Conservation (phyloP, 2,329 filamentous ascomycete species). For the Penicillium decumbens region DNA sequence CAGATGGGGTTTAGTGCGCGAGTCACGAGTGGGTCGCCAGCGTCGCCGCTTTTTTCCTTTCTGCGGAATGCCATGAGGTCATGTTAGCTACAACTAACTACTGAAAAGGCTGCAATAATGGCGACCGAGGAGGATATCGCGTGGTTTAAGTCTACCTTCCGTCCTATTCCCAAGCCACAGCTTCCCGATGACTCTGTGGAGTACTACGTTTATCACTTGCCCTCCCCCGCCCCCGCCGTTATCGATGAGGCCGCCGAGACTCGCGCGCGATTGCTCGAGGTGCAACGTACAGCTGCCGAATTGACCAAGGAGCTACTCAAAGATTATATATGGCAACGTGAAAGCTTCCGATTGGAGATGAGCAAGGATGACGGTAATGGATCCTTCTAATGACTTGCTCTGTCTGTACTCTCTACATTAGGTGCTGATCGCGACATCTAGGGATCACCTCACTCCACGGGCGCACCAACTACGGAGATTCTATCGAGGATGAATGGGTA, state of each 20-base stretch:
- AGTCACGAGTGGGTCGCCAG: conserved; percentile 21
- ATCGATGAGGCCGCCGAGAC: conserved; percentile 50
- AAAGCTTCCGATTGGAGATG: conserved; percentile 66
- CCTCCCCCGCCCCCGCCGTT: conserved; percentile 52
- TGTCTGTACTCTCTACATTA: conserved; percentile 4
- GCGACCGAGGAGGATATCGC: conserved; percentile 55
- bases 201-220: conserved; percentile 72
- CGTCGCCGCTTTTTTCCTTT: conserved; percentile 25
- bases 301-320: conserved; percentile 64
- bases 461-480: conserved; percentile 82
- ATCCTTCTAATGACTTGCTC: neutral
- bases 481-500: conserved; percentile 95
- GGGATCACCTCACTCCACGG: conserved; percentile 63
- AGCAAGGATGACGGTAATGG: conserved; percentile 56
- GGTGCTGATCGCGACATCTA: conserved; percentile 22
- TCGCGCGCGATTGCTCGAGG: conserved; percentile 61
- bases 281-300: conserved; percentile 64
- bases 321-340: conserved; percentile 93
- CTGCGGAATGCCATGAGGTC: conserved; percentile 33
- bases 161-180: conserved; percentile 58
- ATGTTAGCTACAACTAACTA: conserved; percentile 20
- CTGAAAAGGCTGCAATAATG: conserved; percentile 28
- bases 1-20: conserved; percentile 28
- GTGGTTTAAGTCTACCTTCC: conserved; percentile 63
- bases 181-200: conserved; percentile 81